Percentiles rank a stretch among this genome's conserved stretches.
Conservation (phyloP, 2,329 filamentous ascomycete species). For the Coniosporium tulheliwenetii region DNA sequence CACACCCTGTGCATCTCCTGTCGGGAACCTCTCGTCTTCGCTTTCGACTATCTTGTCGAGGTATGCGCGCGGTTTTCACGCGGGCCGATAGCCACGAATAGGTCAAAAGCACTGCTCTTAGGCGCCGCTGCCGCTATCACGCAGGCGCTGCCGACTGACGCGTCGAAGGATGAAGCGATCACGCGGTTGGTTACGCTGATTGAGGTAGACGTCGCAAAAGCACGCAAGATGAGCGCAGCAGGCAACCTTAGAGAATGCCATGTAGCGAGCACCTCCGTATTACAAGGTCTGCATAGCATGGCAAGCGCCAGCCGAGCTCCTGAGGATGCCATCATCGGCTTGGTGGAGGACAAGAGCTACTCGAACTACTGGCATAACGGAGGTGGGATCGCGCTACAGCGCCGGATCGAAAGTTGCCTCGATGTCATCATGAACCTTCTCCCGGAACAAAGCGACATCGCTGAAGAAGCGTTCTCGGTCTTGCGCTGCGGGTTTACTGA, state of each 20-base stretch:
- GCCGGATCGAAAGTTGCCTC: conserved; percentile 35
- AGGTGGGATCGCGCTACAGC: conserved; percentile 33
- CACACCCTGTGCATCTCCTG: too few relatives aligned
- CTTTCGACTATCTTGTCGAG: too few relatives aligned
- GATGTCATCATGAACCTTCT: conserved; percentile 37
- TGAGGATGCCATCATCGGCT: conserved; percentile 49
- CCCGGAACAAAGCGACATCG: conserved; percentile 46
- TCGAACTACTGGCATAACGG: conserved; percentile 33
- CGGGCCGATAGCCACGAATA: conserved; percentile 4
- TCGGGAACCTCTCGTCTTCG: too few relatives aligned
- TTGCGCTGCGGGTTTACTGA: conserved; percentile 64
- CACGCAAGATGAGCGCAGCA: conserved; percentile 12
- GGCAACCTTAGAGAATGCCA: conserved; percentile 25
- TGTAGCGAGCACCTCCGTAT: conserved; percentile 31
- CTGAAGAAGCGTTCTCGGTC: conserved; percentile 56
- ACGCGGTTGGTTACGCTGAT: conserved; percentile 45
- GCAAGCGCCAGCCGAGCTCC: conserved; percentile 58
- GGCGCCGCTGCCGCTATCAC: conserved; percentile 61
- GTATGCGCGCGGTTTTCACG: too few relatives aligned
- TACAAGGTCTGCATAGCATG: conserved; percentile 55
- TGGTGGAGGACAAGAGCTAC: conserved; percentile 36
- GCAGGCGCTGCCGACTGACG: conserved; percentile 50
- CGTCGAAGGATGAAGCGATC: conserved; percentile 37
- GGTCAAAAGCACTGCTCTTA: conserved; percentile 55
- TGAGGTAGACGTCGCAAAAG: conserved; percentile 41